phyloP scores from a whole-genome alignment of 2,329 filamentous ascomycete species.

The Cryphonectria radicalis region DNA sequence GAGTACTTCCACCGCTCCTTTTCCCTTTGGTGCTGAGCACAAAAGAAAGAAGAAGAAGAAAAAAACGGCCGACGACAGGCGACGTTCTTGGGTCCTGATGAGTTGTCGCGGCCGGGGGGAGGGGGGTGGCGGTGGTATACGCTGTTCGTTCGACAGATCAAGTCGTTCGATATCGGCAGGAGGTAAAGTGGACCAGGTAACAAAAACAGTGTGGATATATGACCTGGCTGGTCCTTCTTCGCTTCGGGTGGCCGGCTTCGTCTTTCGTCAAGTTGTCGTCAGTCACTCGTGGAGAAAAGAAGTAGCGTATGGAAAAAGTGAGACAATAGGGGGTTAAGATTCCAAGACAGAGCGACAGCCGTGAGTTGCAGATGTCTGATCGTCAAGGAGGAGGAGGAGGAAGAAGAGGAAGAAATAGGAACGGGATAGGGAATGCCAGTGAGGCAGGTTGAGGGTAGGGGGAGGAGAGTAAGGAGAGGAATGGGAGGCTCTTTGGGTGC shows the following conservation, averaged over 20 bases:
- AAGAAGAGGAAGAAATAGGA: neutral
- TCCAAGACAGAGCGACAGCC: conserved; percentile 9
- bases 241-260: neutral
- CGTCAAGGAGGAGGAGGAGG: neutral
- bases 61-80: neutral
- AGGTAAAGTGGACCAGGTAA: neutral
- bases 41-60: too few species aligned
- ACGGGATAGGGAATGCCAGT: conserved; percentile 14
- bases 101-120: neutral
- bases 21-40: neutral
- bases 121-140: neutral
- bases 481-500: conserved; percentile 19
- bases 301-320: conserved; percentile 4
- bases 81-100: conserved; percentile 2
- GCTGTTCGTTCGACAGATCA: neutral
- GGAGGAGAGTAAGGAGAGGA: conserved; percentile 23
- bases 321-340: conserved; percentile 8
- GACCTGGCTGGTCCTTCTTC: neutral
- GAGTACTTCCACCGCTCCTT: neutral
- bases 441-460: conserved; percentile 6
- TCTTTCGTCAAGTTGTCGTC: conserved; percentile 2
- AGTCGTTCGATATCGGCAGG: conserved; percentile 8
- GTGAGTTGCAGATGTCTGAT: neutral
- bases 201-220: conserved; percentile 2
- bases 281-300: neutral